These are phyloP conservation scores for Sedum album DNA, from an alignment of 164 flowering plant genomes.

Conservation along the genomic window DNA sequence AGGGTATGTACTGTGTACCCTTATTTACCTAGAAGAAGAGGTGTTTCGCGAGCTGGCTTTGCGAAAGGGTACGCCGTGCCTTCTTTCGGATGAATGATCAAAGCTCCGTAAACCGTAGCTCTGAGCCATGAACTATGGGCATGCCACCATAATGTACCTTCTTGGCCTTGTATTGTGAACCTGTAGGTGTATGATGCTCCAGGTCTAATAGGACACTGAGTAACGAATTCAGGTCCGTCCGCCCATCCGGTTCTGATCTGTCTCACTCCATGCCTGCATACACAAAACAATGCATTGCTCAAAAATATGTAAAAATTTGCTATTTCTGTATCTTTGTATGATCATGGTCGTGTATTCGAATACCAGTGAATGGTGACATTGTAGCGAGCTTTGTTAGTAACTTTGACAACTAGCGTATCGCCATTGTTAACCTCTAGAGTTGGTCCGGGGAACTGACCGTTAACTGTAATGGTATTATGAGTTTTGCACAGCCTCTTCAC, in stretches of 20 bases:
- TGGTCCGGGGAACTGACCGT: slow-evolving; percentile 39
- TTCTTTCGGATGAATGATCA: slow-evolving; percentile 18
- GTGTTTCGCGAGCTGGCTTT: slow-evolving; percentile 20
- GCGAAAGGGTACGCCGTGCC: slow-evolving; percentile 16
- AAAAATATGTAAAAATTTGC: too few species aligned
- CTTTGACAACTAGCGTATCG: slow-evolving; percentile 26
- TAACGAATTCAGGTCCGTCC: slow-evolving; percentile 21
- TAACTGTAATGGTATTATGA: slow-evolving; percentile 29
- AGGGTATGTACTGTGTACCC: background rate
- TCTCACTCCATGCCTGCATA: slow-evolving; percentile 21
- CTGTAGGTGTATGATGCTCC: slow-evolving; percentile 19
- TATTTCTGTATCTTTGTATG: background rate
- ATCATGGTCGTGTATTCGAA: background rate
- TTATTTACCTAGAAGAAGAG: slow-evolving; percentile 20
- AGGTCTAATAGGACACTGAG: slow-evolving; percentile 22
- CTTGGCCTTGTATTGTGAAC: slow-evolving; percentile 19
- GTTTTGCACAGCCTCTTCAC: slow-evolving; percentile 37
- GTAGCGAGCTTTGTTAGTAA: slow-evolving; percentile 24
- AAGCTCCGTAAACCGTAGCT: slow-evolving; percentile 20
- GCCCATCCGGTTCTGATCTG: slow-evolving; percentile 23
- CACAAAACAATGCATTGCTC: background rate
- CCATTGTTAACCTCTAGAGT: slow-evolving; percentile 28
- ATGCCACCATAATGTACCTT: slow-evolving; percentile 21
- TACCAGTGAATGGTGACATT: slow-evolving; percentile 22
- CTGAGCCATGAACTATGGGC: slow-evolving; percentile 22